Conservation (phyloP, 2,329 filamentous ascomycete genomes). For the Tolypocladium inflatum region DNA sequence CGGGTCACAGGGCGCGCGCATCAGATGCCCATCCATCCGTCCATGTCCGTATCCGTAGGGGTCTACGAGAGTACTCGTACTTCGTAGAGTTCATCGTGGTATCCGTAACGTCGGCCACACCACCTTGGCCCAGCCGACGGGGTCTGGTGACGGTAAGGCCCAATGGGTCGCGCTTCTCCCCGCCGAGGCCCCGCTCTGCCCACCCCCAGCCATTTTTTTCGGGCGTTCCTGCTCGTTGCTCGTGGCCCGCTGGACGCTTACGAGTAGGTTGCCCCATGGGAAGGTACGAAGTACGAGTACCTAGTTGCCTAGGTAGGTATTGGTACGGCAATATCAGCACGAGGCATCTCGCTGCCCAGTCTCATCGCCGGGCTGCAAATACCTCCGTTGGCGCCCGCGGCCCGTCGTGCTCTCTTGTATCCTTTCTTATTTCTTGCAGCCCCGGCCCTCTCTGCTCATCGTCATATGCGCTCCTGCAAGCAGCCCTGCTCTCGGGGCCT, state of each 20-base stretch:
- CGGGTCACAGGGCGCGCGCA: background rate
- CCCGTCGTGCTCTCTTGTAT: background rate
- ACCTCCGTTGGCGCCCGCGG: background rate
- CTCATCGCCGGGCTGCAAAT: background rate
- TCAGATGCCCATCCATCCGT: background rate
- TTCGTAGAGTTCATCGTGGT: background rate
- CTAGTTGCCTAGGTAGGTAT: too few relatives aligned
- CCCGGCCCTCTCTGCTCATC: background rate
- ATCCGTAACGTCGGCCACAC: background rate
- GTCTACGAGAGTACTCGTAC: too few relatives aligned
- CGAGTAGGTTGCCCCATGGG: too few relatives aligned
- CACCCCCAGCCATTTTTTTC: conserved; percentile 5
- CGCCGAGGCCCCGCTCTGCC: background rate
- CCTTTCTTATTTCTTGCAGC: background rate
- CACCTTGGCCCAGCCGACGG: background rate
- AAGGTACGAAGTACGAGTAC: too few relatives aligned
- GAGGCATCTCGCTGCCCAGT: background rate
- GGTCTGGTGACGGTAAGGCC: conserved; percentile 4
- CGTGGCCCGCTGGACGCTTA: too few relatives aligned
- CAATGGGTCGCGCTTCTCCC: background rate
- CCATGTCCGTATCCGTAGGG: background rate
- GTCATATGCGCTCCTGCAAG: background rate
- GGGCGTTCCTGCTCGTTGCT: background rate
- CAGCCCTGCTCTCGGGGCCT: background rate
- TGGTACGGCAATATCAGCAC: background rate